phyloP scores from a whole-genome alignment of 75 land plant species.

The Cryptomeria japonica region DNA sequence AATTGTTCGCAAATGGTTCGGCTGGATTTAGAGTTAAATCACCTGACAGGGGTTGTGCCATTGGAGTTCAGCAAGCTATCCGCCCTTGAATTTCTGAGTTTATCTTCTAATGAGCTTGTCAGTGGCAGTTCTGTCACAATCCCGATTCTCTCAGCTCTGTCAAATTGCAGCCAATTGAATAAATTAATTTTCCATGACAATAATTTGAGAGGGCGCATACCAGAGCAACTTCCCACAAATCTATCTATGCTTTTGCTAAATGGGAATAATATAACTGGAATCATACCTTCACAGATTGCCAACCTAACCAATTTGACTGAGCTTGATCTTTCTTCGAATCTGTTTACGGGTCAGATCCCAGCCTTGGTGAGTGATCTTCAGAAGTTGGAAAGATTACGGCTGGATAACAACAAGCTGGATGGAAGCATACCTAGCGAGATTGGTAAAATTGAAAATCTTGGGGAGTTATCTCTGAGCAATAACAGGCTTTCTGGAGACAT shows the following conservation, averaged over 20 bases:
- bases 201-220: constrained; percentile 1
- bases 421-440: constrained; percentile 23
- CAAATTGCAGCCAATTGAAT: constrained; percentile 3
- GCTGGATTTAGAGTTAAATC: constrained; percentile 17
- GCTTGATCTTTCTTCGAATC: constrained; percentile 18
- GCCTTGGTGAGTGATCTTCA: neutral
- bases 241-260: neutral
- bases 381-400: constrained; percentile 14
- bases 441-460: constrained; percentile 18
- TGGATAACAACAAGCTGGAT: constrained; percentile 17
- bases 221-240: neutral
- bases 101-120: neutral
- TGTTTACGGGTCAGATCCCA: constrained; percentile 23
- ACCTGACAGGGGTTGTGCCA: constrained; percentile 27
- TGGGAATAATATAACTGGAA: neutral
- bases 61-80: constrained; percentile 12
- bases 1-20: constrained; percentile 15
- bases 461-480: constrained; percentile 10
- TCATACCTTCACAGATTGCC: neutral
- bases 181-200: neutral
- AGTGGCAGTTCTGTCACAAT: neutral
- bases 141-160: neutral
- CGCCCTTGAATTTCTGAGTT: neutral
- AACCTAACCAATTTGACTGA: neutral
- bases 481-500: constrained; percentile 30